phyloP scores from a whole-genome alignment of 139 green algal species.

The Ettlia oleoabundans region DNA sequence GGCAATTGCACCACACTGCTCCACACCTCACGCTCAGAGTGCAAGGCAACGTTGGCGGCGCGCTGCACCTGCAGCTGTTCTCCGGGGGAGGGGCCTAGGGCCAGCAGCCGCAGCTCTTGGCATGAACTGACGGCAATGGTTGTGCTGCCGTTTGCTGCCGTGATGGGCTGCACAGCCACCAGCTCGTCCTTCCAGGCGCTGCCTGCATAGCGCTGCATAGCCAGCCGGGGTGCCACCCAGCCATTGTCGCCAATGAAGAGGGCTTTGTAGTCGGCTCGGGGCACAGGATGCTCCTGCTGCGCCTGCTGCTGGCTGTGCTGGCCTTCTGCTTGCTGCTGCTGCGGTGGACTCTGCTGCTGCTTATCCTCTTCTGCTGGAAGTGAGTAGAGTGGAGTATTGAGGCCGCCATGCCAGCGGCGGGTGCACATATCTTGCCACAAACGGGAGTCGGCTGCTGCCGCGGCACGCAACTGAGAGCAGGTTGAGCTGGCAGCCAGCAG shows the following conservation, averaged over 20 bases:
- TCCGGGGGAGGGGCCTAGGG: not conserved
- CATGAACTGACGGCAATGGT: conserved; percentile 5
- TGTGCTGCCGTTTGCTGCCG: not conserved
- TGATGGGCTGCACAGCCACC: not conserved
- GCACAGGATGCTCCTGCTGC: not conserved
- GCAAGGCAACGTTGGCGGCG: not conserved
- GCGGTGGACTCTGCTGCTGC: not conserved
- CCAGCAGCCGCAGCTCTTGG: conserved; percentile 12
- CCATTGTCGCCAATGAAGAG: conserved; percentile 13
- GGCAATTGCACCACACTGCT: conserved; percentile 2
- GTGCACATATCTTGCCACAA: conserved; percentile 2
- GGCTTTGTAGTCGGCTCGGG: not conserved
- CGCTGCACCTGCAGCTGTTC: not conserved
- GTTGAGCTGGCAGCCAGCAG: not conserved
- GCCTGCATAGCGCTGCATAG: conserved; percentile 7
- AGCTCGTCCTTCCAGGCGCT: not conserved
- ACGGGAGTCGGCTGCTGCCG: not conserved
- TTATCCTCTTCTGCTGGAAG: not conserved
- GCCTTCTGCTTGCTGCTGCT: not conserved
- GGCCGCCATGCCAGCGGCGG: conserved; percentile 12
- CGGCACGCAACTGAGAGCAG: not conserved
- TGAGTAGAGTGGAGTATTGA: not conserved
- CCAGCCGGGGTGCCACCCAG: not conserved
- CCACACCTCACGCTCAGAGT: not conserved
- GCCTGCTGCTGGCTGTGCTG: not conserved